phyloP scores from a whole-genome alignment of 2,329 filamentous ascomycete species.

The Monosporascus cannonballus region DNA sequence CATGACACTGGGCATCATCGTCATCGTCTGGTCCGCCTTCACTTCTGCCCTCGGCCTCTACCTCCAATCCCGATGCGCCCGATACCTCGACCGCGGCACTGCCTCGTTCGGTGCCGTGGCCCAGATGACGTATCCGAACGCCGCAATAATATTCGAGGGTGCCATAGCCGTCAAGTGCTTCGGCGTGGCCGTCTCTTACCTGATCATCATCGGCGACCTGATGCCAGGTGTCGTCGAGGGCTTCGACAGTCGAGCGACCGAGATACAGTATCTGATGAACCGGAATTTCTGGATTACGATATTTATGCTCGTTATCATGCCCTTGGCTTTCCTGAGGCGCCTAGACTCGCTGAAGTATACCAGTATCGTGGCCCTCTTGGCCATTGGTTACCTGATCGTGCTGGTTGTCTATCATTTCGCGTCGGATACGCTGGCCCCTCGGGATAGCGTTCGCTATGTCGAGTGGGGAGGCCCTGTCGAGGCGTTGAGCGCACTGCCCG shows the following conservation, averaged over 20 bases:
- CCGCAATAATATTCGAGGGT: slow-evolving; percentile 88
- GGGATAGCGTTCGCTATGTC: slow-evolving; percentile 69
- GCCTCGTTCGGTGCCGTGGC: slow-evolving; percentile 96
- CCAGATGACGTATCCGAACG: slow-evolving; percentile 94
- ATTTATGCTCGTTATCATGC: slow-evolving; percentile 95
- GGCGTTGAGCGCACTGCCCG: slow-evolving; percentile 79
- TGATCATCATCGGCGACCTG: slow-evolving; percentile 97
- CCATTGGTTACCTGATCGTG: slow-evolving; percentile 90
- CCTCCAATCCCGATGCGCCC: slow-evolving; percentile 85
- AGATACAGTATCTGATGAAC: slow-evolving; percentile 72
- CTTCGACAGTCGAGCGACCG: slow-evolving; percentile 59
- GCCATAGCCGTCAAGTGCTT: slow-evolving; percentile 98
- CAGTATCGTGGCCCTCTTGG: slow-evolving; percentile 81
- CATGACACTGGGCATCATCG: slow-evolving; percentile 72
- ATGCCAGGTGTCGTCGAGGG: slow-evolving; percentile 92
- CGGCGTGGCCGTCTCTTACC: slow-evolving; percentile 91
- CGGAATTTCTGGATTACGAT: slow-evolving; percentile 96
- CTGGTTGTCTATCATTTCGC: slow-evolving; percentile 90
- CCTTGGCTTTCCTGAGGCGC: slow-evolving; percentile 82
- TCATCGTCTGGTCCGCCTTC: slow-evolving; percentile 87
- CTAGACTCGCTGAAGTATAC: slow-evolving; percentile 97
- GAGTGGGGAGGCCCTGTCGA: slow-evolving; percentile 74
- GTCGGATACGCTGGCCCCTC: slow-evolving; percentile 67
- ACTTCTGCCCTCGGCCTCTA: slow-evolving; percentile 92
- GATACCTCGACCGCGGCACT: slow-evolving; percentile 83